phyloP scores from a whole-genome alignment of 345 rosid species.

The Capsella bursapastoris region DNA sequence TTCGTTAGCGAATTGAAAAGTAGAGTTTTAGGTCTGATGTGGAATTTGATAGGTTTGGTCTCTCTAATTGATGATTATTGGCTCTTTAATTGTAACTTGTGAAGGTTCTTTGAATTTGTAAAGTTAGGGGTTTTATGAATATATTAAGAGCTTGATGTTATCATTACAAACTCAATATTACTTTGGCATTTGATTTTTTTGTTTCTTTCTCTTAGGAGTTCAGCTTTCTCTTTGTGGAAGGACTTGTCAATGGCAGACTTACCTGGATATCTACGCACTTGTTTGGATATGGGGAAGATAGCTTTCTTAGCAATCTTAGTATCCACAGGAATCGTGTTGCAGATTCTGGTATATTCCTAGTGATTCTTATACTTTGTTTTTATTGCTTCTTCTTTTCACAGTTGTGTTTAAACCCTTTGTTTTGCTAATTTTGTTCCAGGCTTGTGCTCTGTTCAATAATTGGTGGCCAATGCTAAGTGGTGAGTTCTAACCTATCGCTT shows the following conservation, averaged over 20 bases:
- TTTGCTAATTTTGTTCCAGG: slow-evolving; percentile 51
- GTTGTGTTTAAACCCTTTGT: not conserved
- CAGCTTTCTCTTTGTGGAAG: slow-evolving; percentile 33
- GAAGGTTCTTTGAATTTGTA: not conserved
- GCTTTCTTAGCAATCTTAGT: slow-evolving; percentile 86
- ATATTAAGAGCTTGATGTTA: not conserved
- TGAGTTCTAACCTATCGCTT: slow-evolving; percentile 42
- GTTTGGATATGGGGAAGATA: slow-evolving; percentile 84
- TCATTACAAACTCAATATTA: slow-evolving; percentile 9
- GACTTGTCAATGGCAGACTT: slow-evolving; percentile 67
- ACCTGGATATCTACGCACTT: slow-evolving; percentile 72
- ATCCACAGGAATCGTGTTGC: slow-evolving; percentile 83
- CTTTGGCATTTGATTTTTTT: not conserved
- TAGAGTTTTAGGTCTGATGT: too few species aligned
- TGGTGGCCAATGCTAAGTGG: slow-evolving; percentile 99
- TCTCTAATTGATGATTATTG: too few species aligned
- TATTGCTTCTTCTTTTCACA: not conserved
- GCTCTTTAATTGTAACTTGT: not conserved
- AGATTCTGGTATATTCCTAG: slow-evolving; percentile 64
- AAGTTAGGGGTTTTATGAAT: not conserved
- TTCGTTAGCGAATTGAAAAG: too few species aligned
- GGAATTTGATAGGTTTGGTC: too few species aligned
- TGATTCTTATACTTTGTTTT: not conserved
- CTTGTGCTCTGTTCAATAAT: slow-evolving; percentile 88
- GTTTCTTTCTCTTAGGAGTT: not conserved